A percentile compares a stretch with the other conserved stretches of the same genome.
Evolutionary conservation across 2,329 filamentous ascomycete species (phyloP).

Genomic region (Xylaria polymorpha): DNA sequence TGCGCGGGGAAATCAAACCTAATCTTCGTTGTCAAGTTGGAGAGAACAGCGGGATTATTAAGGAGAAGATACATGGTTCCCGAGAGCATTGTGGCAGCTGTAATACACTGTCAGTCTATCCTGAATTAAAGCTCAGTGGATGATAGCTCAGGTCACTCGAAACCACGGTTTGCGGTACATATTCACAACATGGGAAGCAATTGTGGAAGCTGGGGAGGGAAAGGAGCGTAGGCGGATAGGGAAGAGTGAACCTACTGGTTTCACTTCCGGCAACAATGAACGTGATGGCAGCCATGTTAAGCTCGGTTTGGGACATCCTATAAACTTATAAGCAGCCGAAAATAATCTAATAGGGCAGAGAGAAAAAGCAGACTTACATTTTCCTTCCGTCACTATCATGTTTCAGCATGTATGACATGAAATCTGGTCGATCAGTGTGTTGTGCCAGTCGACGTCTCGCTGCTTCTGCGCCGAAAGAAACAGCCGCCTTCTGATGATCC

Average conservation of each 20-base stretch:
- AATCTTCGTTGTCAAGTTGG: constrained; percentile 42
- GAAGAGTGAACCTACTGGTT: constrained; percentile 49
- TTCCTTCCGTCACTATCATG: constrained; percentile 14
- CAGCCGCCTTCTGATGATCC: not conserved
- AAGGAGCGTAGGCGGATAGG: too few species aligned
- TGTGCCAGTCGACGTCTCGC: constrained; percentile 9
- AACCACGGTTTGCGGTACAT: too few species aligned
- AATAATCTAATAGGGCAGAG: not conserved
- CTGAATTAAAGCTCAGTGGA: not conserved
- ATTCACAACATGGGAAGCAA: too few species aligned
- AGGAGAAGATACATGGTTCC: constrained; percentile 48
- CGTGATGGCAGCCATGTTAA: constrained; percentile 20
- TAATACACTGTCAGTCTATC: not conserved
- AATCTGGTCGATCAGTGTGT: constrained; percentile 24
- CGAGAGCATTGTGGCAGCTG: constrained; percentile 54
- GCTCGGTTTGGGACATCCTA: constrained; percentile 33
- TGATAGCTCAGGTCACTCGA: too few species aligned
- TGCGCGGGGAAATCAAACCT: constrained; percentile 40
- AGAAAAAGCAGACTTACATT: constrained; percentile 8
- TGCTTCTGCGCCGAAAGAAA: constrained; percentile 7
- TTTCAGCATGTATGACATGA: constrained; percentile 31
- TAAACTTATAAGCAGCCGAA: not conserved
- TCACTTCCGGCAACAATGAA: constrained; percentile 59
- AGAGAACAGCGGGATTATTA: constrained; percentile 43
- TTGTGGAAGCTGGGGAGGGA: too few species aligned